Conservation (phyloP, 176 grass and related monocot genomes). For the Oryza coarctata region DNA sequence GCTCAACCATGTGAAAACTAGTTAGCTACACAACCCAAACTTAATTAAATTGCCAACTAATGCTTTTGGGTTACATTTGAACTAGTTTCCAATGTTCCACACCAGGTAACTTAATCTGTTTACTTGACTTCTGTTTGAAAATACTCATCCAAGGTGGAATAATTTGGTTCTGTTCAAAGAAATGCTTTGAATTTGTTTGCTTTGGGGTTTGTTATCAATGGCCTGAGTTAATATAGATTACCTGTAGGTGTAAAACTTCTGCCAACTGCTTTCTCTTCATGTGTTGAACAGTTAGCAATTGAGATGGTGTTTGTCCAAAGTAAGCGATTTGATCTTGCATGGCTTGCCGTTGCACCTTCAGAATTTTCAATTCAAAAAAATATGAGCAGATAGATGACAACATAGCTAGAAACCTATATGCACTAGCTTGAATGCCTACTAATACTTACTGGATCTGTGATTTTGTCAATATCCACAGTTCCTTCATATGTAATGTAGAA, state of each 20-base stretch:
- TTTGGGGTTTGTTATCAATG: neutral
- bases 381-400: constrained; percentile 35
- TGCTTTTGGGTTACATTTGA: neutral
- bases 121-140: constrained; percentile 4
- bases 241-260: constrained; percentile 93
- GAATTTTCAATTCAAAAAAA: constrained; percentile 34
- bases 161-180: neutral
- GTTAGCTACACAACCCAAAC: constrained; percentile 8
- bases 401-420: constrained; percentile 20
- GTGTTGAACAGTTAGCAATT: constrained; percentile 76
- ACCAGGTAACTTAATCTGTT: neutral
- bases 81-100: neutral
- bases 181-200: neutral
- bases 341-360: constrained; percentile 81
- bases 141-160: neutral
- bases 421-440: constrained; percentile 10
- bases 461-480: constrained; percentile 96
- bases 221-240: constrained; percentile 39
- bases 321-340: constrained; percentile 99
- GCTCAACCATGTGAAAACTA: constrained; percentile 21
- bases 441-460: constrained; percentile 79
- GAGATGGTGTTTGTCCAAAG: constrained; percentile 98
- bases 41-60: constrained; percentile 29
- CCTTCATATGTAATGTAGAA: constrained; percentile 99
- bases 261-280: constrained; percentile 70